Evolutionary conservation across 306 rosid species (phyloP).

Genomic region (Trifolium subterraneum): DNA sequence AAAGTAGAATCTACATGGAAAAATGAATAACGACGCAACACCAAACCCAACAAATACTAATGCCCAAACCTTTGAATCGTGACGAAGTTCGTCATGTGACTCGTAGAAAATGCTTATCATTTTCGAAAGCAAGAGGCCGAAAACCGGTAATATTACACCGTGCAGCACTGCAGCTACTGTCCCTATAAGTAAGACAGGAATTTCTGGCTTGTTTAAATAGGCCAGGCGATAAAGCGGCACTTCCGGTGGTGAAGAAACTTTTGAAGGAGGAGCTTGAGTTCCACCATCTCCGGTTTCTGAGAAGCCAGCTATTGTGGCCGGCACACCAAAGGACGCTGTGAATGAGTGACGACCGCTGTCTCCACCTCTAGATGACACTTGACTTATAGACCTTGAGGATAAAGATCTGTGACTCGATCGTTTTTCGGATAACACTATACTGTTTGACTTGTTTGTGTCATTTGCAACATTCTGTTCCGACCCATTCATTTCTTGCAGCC

Average conservation of each 20-base stretch:
- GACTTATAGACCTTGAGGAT: slow-evolving; percentile 54
- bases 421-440: slow-evolving; percentile 51
- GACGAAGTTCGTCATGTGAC: slow-evolving; percentile 60
- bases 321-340: slow-evolving; percentile 37
- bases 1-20: slow-evolving; percentile 57
- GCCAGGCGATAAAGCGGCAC: slow-evolving; percentile 77
- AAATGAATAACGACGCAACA: slow-evolving; percentile 45
- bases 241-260: slow-evolving; percentile 44
- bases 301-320: slow-evolving; percentile 37
- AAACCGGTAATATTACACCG: slow-evolving; percentile 65
- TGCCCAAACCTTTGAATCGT: slow-evolving; percentile 82
- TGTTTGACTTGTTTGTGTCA: slow-evolving; percentile 49
- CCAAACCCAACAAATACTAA: slow-evolving; percentile 52
- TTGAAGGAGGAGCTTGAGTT: slow-evolving; percentile 41
- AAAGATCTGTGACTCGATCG: slow-evolving; percentile 54
- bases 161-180: slow-evolving; percentile 60
- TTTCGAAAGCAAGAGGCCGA: slow-evolving; percentile 63
- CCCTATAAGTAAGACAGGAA: slow-evolving; percentile 68
- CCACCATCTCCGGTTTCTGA: slow-evolving; percentile 41
- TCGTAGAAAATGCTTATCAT: slow-evolving; percentile 67
- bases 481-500: slow-evolving; percentile 57
- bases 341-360: slow-evolving; percentile 52
- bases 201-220: slow-evolving; percentile 81
- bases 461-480: slow-evolving; percentile 41
- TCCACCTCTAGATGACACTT: slow-evolving; percentile 56